phyloP scores from a whole-genome alignment of 257 asterid genomes.

The Rhazya stricta region DNA sequence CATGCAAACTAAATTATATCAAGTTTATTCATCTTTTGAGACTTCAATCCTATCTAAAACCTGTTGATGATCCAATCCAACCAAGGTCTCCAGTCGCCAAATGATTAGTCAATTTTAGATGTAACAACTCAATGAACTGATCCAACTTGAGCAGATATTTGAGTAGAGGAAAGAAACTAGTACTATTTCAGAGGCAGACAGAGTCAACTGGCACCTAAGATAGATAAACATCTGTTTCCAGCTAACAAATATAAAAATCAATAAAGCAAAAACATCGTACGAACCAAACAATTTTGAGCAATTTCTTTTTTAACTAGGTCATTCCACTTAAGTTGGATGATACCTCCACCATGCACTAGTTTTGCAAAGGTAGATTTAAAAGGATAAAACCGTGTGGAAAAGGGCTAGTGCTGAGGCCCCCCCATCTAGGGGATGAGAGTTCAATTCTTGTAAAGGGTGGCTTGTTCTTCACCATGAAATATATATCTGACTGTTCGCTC shows the following conservation, averaged over 20 bases:
- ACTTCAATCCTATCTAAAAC: neutral
- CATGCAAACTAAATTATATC: no score
- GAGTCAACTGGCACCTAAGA: neutral
- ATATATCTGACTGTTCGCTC: no score
- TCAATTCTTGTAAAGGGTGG: no score
- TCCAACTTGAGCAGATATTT: neutral
- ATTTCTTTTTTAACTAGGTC: no score
- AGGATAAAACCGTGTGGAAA: no score
- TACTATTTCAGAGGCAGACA: neutral
- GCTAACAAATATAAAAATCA: neutral
- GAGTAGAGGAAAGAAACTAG: neutral
- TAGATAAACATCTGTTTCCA: neutral
- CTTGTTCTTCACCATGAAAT: no score
- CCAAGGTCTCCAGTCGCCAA: neutral
- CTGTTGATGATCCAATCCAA: neutral
- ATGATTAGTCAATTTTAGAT: neutral
- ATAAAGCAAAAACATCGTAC: neutral
- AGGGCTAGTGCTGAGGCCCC: no score
- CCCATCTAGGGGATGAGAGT: no score
- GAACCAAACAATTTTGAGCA: neutral
- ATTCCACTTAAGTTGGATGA: no score
- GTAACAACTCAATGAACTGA: neutral
- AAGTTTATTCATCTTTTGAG: no score
- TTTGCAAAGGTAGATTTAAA: no score
- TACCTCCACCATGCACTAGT: no score